phyloP scores from a whole-genome alignment of 352 stramenopile genomes.

The Hyaloperonospora brassicae region DNA sequence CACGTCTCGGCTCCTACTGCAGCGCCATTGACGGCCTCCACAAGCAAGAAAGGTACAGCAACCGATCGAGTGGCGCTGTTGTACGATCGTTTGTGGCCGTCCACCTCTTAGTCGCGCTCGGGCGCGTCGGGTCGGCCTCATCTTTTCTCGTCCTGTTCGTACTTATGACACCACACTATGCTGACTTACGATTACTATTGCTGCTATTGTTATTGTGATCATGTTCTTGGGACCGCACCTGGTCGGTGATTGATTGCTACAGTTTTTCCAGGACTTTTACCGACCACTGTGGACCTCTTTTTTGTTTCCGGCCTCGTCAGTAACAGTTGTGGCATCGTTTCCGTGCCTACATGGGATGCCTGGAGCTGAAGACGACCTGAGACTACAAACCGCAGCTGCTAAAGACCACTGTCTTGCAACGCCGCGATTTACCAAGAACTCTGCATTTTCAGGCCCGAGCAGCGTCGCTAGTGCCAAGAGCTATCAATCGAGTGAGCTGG shows the following conservation, averaged over 20 bases:
- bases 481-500: slow-evolving; percentile 19
- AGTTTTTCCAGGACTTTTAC: slow-evolving; percentile 1
- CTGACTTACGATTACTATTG: not conserved
- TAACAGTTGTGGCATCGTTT: slow-evolving; percentile 10
- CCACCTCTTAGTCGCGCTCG: not conserved
- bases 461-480: slow-evolving; percentile 20
- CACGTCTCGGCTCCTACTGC: too few relatives aligned
- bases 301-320: not conserved
- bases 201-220: slow-evolving; percentile 1
- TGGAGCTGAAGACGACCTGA: slow-evolving; percentile 22
- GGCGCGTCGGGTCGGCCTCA: too few relatives aligned
- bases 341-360: slow-evolving; percentile 47
- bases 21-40: too few relatives aligned
- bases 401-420: slow-evolving; percentile 13
- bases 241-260: not conserved
- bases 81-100: too few relatives aligned
- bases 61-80: too few relatives aligned
- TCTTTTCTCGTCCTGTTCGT: too few relatives aligned
- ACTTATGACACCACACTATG: not conserved
- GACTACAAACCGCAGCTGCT: slow-evolving; percentile 17
- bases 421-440: slow-evolving; percentile 11
- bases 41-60: too few relatives aligned
- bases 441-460: slow-evolving; percentile 13
- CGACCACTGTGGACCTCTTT: slow-evolving; percentile 7
- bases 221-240: not conserved